Percentiles rank a stretch among this genome's conserved stretches.
phyloP scores from a whole-genome alignment of 2,329 filamentous ascomycete species.

The Diaporthe longicolla region DNA sequence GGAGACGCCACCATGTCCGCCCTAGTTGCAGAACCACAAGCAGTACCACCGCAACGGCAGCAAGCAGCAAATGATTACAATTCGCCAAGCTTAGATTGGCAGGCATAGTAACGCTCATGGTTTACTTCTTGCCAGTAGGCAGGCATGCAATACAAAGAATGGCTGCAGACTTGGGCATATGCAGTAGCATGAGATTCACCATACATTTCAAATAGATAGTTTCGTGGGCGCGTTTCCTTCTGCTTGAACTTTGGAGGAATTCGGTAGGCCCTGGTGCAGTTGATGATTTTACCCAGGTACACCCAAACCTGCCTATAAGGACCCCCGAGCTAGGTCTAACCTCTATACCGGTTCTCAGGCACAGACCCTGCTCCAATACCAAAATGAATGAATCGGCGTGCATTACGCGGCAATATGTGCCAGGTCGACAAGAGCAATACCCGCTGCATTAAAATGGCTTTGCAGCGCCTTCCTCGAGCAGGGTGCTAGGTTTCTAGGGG shows the following conservation, averaged over 20 bases:
- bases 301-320: not conserved
- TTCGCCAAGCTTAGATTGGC: not conserved
- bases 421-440: not conserved
- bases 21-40: not conserved
- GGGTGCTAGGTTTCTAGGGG: not conserved
- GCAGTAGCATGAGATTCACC: not conserved
- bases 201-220: not conserved
- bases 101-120: not conserved
- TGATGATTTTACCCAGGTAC: slow-evolving; percentile 26
- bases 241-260: not conserved
- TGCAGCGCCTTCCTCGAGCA: not conserved
- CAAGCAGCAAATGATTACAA: not conserved
- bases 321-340: not conserved
- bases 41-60: slow-evolving; percentile 9
- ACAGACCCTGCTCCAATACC: not conserved
- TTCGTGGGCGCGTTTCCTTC: not conserved
- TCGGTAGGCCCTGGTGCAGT: not conserved
- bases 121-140: not conserved
- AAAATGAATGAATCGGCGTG: not conserved
- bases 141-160: not conserved
- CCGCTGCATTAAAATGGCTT: not conserved
- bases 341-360: not conserved
- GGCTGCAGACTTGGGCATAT: not conserved
- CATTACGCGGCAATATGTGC: not conserved
- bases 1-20: slow-evolving; percentile 42